Percentiles rank a stretch among this genome's conserved stretches.
These are phyloP conservation scores for Tylopilus felleus DNA, from an alignment of 768 basidiomycete genomes.

Conservation along the genomic window DNA sequence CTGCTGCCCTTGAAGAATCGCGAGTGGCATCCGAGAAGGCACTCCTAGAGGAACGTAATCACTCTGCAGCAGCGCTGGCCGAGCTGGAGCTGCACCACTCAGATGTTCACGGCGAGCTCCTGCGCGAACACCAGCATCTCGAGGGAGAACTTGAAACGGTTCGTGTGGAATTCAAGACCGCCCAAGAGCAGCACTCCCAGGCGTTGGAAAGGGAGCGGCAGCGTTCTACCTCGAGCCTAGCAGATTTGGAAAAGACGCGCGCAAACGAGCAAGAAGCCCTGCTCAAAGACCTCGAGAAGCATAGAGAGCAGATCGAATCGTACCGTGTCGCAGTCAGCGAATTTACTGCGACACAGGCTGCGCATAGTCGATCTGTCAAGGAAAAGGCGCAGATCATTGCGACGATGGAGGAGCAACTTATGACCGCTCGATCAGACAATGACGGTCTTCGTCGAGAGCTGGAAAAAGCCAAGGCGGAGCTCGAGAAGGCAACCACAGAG, in stretches of 20 bases:
- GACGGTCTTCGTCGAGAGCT: slow-evolving; percentile 41
- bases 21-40: slow-evolving; percentile 31
- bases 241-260: slow-evolving; percentile 16
- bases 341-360: slow-evolving; percentile 31
- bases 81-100: slow-evolving; percentile 49
- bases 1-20: slow-evolving; percentile 36
- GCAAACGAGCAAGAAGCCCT: slow-evolving; percentile 29
- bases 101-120: slow-evolving; percentile 43
- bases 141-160: slow-evolving; percentile 56
- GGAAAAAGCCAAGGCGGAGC: slow-evolving; percentile 52
- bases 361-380: slow-evolving; percentile 46
- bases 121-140: slow-evolving; percentile 36
- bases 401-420: slow-evolving; percentile 50
- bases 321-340: slow-evolving; percentile 48
- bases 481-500: slow-evolving; percentile 54
- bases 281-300: slow-evolving; percentile 45
- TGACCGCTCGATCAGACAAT: slow-evolving; percentile 37
- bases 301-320: slow-evolving; percentile 50
- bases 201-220: slow-evolving; percentile 29
- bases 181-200: slow-evolving; percentile 15
- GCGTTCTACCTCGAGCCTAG: slow-evolving; percentile 17
- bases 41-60: slow-evolving; percentile 47
- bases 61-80: slow-evolving; percentile 42
- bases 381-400: slow-evolving; percentile 49
- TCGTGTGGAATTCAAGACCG: slow-evolving; percentile 40